Evolutionary conservation across 805 yeast genomes (phyloP), one percentile per base, ranked within the genome.

Genomic region (Wickerhamiella azyma): DNA sequence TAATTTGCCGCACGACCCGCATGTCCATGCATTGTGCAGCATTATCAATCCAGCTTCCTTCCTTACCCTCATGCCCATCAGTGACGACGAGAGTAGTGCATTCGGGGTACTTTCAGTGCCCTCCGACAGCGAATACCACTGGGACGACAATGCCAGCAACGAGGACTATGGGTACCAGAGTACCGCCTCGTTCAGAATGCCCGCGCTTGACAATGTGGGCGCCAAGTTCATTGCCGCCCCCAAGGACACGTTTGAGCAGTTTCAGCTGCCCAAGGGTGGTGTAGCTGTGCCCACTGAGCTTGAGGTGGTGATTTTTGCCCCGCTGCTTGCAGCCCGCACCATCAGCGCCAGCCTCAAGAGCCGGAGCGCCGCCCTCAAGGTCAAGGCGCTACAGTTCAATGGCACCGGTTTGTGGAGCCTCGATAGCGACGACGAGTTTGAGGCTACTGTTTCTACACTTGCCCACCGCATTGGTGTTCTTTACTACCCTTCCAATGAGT

Each of bases 131-230:
- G 44, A 41, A 14, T 39, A 32, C 26, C 33, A 39, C 6, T 41
- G 44, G 44, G 44, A 41, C 11, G 21, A 17, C 8, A 26, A 19
- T n/a, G 18, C 44, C 13, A 17, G 21, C 14, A 33, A 19, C 7
- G 37, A 16, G 8, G 44, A 41, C 19, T 40, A 17, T 21, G 44
- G 35, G 7, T 32, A 14, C 9, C 33, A 33, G 24, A 28, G 32
- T 30, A 19, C 29, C 17, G 38, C 24, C 11, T 21, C 24, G 16
- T 33, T 41, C 44, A 37, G 44, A 38, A 41, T 41, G 44, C 44
- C 44, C 14, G 37, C 32, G 19, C 38, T 28, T n/a, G 36, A 33
- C 18, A 21, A 30, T 3, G 35, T 24, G 9, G 33, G 30, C 29
- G 29, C 44, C 29, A 39, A 39, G 24, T 17, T 18, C 16, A 17